Evolutionary conservation across 2,329 filamentous ascomycete species (phyloP), one percentile per base, ranked within the genome.

Genomic region (Penicillium sp.): DNA sequence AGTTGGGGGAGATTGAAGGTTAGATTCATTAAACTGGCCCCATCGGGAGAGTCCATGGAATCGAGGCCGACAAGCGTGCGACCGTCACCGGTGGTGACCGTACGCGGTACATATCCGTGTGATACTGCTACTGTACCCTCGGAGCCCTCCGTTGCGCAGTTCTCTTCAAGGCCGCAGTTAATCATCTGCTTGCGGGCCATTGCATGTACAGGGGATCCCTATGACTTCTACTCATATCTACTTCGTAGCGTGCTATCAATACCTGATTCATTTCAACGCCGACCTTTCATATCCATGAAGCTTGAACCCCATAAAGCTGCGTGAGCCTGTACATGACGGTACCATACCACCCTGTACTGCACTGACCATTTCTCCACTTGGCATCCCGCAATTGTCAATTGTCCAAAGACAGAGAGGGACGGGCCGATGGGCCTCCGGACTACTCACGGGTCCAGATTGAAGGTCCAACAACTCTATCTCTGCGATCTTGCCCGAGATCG

Each of bases 11-110:
- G 37, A 38, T 43, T 55, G 52, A 55, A 25, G 28, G 40, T 43
- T 53, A 37, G 28, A n/a, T n/a, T 49, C 19, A 49, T 6, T 48
- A 48, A 48, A 38, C 51, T 53, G 51, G 51, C 37, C 48, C 48
- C 48, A 35, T 51, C 30, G 22, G 26, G 48, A 53, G 51, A 19
- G 51, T 53, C 51, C 37, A 40, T 26, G 51, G 51, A 40, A 40
- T 53, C 51, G 22, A 53, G 51, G 37, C 51, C 51, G 33, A 53
- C 51, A 28, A 26, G 51, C 33, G 51, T 53, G 33, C 51, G 51
- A 40, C 51, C 51, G 28, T 14, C 52, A 38, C 28, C 28, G 13
- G 35, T 26, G 14, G 28, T 35, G 52, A 43, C 37, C 38, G 19
- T 55, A 55, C 52, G 13, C 11, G 3, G n/a, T 45, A 55, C 38